phyloP scores from a whole-genome alignment of 371 early-diverging fungal species.

The Dichotomocladium elegans region DNA sequence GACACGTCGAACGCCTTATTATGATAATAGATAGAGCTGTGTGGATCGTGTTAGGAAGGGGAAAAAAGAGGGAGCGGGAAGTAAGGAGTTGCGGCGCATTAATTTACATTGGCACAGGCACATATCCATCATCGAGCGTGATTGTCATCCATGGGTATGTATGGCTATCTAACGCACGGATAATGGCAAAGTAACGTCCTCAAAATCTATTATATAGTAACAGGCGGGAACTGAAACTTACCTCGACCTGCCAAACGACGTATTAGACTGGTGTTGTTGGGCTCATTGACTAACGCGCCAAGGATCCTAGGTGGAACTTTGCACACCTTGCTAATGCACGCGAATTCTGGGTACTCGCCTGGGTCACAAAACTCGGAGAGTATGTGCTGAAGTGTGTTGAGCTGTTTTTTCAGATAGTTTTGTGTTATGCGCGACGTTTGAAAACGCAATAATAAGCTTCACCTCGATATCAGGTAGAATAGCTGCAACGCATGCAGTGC shows the following conservation, averaged over 20 bases:
- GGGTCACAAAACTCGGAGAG: conserved; percentile 27
- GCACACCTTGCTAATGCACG: conserved; percentile 33
- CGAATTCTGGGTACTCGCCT: conserved; percentile 24
- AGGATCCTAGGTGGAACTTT: conserved; percentile 30
- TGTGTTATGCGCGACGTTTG: too few species aligned
- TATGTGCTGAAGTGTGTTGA: conserved; percentile 16
- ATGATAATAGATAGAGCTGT: conserved; percentile 4
- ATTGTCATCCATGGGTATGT: conserved; percentile 27
- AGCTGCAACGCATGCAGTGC: conserved; percentile 36
- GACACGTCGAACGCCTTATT: neutral
- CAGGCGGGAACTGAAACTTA: too few species aligned
- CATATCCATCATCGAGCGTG: conserved; percentile 21
- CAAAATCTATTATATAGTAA: too few species aligned
- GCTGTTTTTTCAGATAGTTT: conserved; percentile 5
- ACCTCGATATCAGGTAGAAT: conserved; percentile 28
- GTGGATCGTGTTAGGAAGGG: too few species aligned
- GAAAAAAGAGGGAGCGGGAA: too few species aligned
- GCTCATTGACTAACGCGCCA: conserved; percentile 15
- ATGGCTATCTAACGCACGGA: too few species aligned
- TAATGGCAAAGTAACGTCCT: too few species aligned
- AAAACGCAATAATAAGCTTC: too few species aligned
- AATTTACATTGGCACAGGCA: conserved; percentile 29
- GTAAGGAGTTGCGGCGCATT: neutral
- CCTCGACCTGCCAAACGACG: too few species aligned
- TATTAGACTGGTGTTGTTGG: neutral